Base-by-base conservation (phyloP, 495 filamentous ascomycete genomes). In the Recurvomyces mirabilis region DNA sequence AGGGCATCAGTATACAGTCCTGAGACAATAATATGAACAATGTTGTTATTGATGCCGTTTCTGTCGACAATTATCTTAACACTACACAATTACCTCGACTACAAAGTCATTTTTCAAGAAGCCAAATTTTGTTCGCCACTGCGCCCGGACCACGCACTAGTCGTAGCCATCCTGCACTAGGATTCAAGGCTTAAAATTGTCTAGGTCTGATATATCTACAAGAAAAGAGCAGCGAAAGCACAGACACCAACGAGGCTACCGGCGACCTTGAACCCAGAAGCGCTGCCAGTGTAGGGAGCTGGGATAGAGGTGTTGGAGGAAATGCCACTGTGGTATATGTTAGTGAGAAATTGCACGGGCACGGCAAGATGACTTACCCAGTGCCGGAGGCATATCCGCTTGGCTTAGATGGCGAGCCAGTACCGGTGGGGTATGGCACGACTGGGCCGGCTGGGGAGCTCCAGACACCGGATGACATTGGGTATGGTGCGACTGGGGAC, bases 1-100 rank as follows among this genome's bases (percentile, higher is more conserved):
- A 83, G 63, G 60, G 45, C 25, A 53, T 77, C 39, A 42, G 15
- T 17, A 32, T 42, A 21, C 25, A n/a, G 22, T 20, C 30, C n/a
- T 30, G 25, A 26, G 7, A 19, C n/a, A 6, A 19, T 11, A 11
- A 24, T 10, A 20, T 38, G 17, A 35, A 15, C n/a, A n/a, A n/a
- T n/a, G n/a, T n/a, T n/a, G n/a, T n/a, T n/a, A n/a, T n/a, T n/a
- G n/a, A n/a, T n/a, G n/a, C n/a, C n/a, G n/a, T n/a, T n/a, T n/a
- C n/a, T n/a, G n/a, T n/a, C n/a, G n/a, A n/a, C n/a, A n/a, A n/a
- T n/a, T n/a, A n/a, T n/a, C n/a, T n/a, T n/a, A n/a, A n/a, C n/a
- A n/a, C n/a, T n/a, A n/a, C n/a, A n/a, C n/a, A n/a, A n/a, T n/a
- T n/a, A n/a, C n/a, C n/a, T 30, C 26, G 26, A 30, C 9, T 30